Evolutionary conservation across 257 asterid genomes (phyloP), one percentile per base, ranked within the genome.

Genomic region (Solanum stenotomum): DNA sequence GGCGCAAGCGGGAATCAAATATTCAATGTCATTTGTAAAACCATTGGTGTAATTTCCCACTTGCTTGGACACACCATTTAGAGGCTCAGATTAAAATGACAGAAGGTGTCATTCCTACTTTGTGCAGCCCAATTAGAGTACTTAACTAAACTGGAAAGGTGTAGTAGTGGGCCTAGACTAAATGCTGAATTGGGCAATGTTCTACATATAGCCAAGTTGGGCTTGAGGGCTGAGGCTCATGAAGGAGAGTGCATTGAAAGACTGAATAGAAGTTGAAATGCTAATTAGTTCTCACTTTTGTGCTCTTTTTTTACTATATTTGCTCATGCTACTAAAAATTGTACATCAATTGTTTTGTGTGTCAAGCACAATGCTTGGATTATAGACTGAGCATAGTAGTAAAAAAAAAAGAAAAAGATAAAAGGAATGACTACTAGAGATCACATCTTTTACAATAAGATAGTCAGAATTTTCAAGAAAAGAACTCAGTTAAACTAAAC

Each of bases 41-140:
- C 9, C 63, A 52, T 56, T 56, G 67, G 27, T 59, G 67, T 59
- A 59, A 20, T 59, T 68, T 68, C 76, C 76, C 4, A 68, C 76
- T 27, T 29, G 23, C 3, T 77, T 13, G 35, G 84, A 77, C 84
- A 25, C 61, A 78, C 1, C n/a, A 27, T 77, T 78, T 40, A 40
- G 34, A 23, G 83, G 59, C 59, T 38, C 33, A 37, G 25, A 22
- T 37, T 76, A 8, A 11, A 49, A 38, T 27, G 84, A 18, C n/a
- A 52, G 63, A 81, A 89, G 87, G 89, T 85, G n/a, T 78, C 84
- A 56, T 89, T 92, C 86, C 84, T 44, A 76, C 78, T 72, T 75
- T 52, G 35, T 13, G 13, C 18, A 40, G 63, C 84, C 63, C 63
- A 78, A 78, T 35, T 42, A 78, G 22, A 40, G 37, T n/a, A 12